Base-by-base conservation (phyloP, 352 stramenopile species). In the Elongisporangium undulatum region DNA sequence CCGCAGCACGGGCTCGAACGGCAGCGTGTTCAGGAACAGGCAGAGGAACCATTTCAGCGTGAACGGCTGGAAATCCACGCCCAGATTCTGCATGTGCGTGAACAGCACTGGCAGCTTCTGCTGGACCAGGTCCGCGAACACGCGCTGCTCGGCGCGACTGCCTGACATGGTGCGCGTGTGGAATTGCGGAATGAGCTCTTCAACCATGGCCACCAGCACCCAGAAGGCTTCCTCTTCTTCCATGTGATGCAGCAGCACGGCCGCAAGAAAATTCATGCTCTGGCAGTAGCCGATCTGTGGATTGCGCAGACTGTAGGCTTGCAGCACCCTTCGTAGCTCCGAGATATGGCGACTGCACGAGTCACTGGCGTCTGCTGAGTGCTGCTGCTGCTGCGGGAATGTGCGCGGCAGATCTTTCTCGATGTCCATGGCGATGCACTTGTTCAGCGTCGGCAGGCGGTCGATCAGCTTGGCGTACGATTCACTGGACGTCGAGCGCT, bases 31-130 rank as follows among this genome's bases (percentile, higher is more conserved):
- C n/a, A 97, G 69, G 69, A 97, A 97, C 3, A 96, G 63, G 67
- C 91, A 97, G 0, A 97, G 63, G 49, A 97, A 97, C 91, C 90
- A 97, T 64, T 97, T 96, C 58, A 96, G 83, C 41, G 90, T 96
- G 49, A 97, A 90, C 20, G 88, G 87, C 55, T 94, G 83, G 57
- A 97, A 78, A 56, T 96, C 84, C 6, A 96, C 84, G 45, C 87
- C 73, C 4, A 96, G 71, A 3, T 41, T 34, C 20, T 91, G 73
- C 49, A 97, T 71, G 60, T 95, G 87, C 26, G 68, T 70, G 26
- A 77, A 71, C 48, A 97, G 51, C 17, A 74, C 56, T 10, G 90
- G 90, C 17, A 97, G 74, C 64, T 96, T 94, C 58, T 92, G 81
- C 12, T 90, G 78, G 53, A 97, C 79, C 19, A 97, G 61, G 48